Base-by-base conservation (phyloP, 2,329 filamentous ascomycete genomes). In the Fusarium palustre region DNA sequence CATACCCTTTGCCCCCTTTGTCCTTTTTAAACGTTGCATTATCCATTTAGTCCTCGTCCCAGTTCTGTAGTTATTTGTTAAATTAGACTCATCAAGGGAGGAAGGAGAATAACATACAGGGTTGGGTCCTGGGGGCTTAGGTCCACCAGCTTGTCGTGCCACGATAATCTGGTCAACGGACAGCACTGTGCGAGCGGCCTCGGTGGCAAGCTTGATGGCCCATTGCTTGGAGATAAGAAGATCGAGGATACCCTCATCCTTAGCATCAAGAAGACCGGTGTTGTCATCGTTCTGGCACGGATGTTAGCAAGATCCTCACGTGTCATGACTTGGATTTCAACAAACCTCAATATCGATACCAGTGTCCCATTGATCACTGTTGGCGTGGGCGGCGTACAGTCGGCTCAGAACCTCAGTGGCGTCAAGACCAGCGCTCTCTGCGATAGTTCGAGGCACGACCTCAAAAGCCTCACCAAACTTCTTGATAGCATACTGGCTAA, bases 161-260 rank as follows among this genome's bases (percentile, higher is more conserved):
- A 99, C 96, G 78, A 99, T 99, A 78, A 99, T 99, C 84, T 99
- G 97, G 81, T 99, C 96, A 39, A 99, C 96, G 48, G 94, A 97
- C 70, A 99, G 85, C 31, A 99, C 92, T 48, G 96, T 99, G 76
- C 96, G 88, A 55, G 94, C 95, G 41, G 96, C 91, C 82, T 99
- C 96, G 25, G 95, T 97, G 38, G 96, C 97, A 70, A 99, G 86
- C 84, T 96, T 96, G 81, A 99, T 97, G 47, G 96, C 96, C 95
- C 94, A 98, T 77, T 90, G 91, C 87, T 99, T 99, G 71, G 92
- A 90, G 65, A 94, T 89, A 82, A 98, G 87, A 43, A 99, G 86
- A 79, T 99, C 97, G 57, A 99, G 86, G 72, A 99, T 97, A 54
- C 93, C 93, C 75, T 94, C 90, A 31, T 96, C 89, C 75, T 92